phyloP scores from a whole-genome alignment of 768 basidiomycete genomes.

The Leccinum uliginosum region DNA sequence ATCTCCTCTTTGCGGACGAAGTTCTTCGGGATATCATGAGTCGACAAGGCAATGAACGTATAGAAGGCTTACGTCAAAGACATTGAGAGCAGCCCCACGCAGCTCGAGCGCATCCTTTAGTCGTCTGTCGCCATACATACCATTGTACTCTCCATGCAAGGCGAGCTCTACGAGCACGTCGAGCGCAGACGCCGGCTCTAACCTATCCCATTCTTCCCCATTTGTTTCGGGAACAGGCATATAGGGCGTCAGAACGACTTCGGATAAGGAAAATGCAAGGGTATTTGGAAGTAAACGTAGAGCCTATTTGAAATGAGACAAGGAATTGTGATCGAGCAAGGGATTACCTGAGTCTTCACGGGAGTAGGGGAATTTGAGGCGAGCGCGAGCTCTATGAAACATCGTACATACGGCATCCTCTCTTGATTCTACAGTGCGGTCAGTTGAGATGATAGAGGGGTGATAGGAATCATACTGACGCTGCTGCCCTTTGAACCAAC shows the following conservation, averaged over 20 bases:
- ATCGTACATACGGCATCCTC: slow-evolving; percentile 57
- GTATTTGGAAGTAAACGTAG: slow-evolving; percentile 53
- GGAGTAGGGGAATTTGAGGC: slow-evolving; percentile 90
- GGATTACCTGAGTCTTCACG: slow-evolving; percentile 77
- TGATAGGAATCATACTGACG: slow-evolving; percentile 36
- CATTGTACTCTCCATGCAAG: slow-evolving; percentile 85
- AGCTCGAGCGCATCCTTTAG: slow-evolving; percentile 67
- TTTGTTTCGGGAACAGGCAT: slow-evolving; percentile 76
- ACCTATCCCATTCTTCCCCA: slow-evolving; percentile 90
- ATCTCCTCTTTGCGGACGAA: slow-evolving; percentile 74
- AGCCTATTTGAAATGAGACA: slow-evolving; percentile 39
- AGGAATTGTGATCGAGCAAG: slow-evolving; percentile 10
- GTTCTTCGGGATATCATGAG: slow-evolving; percentile 42
- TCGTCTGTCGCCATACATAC: slow-evolving; percentile 53
- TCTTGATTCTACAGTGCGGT: slow-evolving; percentile 48
- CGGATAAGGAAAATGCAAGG: slow-evolving; percentile 58
- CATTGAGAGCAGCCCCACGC: slow-evolving; percentile 67
- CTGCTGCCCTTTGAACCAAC: slow-evolving; percentile 65
- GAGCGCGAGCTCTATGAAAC: slow-evolving; percentile 81
- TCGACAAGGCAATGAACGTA: background rate
- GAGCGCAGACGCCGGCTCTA: slow-evolving; percentile 76
- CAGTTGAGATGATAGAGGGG: background rate
- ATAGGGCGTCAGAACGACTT: slow-evolving; percentile 67
- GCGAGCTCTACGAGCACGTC: slow-evolving; percentile 79
- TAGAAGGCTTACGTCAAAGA: slow-evolving; percentile 70